These are phyloP conservation scores for Eutreptiella sp. DNA, from an alignment of 208 protist genomes.

Conservation along the genomic window DNA sequence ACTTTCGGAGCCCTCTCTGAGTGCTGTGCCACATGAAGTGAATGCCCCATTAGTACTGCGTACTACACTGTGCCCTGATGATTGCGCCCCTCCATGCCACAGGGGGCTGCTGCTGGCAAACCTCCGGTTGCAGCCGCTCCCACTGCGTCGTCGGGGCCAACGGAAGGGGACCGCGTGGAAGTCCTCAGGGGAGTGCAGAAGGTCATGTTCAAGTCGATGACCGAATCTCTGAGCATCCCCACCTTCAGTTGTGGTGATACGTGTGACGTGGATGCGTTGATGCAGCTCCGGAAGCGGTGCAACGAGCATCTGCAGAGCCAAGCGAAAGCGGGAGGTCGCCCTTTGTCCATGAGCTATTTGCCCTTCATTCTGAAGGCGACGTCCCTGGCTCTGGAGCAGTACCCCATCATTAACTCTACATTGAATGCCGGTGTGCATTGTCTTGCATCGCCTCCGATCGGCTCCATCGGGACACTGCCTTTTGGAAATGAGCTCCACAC, in stretches of 20 bases:
- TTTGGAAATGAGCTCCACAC: no score
- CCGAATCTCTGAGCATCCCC: slow-evolving; percentile 61
- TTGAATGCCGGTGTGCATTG: no score
- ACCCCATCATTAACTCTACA: slow-evolving; percentile 75
- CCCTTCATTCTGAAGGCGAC: slow-evolving; percentile 88
- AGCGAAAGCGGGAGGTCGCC: not conserved
- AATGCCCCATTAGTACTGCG: not conserved
- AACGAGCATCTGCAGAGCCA: not conserved
- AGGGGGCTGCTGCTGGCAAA: not conserved
- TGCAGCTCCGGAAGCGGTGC: slow-evolving; percentile 38
- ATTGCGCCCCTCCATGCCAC: no score
- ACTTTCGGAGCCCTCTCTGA: no score
- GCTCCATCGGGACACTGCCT: no score
- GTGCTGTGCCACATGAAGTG: not conserved
- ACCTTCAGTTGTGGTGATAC: slow-evolving; percentile 84
- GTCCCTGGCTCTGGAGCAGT: slow-evolving; percentile 71
- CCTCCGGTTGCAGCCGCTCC: not conserved
- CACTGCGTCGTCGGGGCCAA: not conserved
- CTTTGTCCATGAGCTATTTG: slow-evolving; percentile 61
- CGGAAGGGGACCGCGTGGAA: slow-evolving; percentile 8
- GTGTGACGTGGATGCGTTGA: slow-evolving; percentile 65
- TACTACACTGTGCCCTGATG: no score
- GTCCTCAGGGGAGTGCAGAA: slow-evolving; percentile 41
- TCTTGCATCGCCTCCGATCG: no score
- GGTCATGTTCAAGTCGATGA: slow-evolving; percentile 88